Evolutionary conservation across 2,329 filamentous ascomycete genomes (phyloP).

Genomic region (Colletotrichum zoysiae): DNA sequence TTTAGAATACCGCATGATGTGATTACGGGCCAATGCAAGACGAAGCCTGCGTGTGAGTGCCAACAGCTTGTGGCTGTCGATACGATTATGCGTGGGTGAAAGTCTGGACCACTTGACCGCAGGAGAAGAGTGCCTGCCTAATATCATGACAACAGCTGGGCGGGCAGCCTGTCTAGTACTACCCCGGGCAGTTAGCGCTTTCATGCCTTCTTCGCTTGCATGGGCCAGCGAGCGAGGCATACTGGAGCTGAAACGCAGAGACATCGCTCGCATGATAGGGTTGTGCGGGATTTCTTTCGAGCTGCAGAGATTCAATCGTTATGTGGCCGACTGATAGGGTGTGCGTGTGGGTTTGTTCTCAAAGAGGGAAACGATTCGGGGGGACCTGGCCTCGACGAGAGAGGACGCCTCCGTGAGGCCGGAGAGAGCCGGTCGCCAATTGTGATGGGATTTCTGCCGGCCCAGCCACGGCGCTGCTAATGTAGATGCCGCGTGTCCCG

Average conservation of each 20-base stretch:
- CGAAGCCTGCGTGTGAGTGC: neutral
- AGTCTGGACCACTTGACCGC: constrained; percentile 17
- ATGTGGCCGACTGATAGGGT: neutral
- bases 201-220: constrained; percentile 3
- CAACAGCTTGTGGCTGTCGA: neutral
- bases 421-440: neutral
- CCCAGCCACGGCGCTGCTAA: neutral
- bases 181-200: neutral
- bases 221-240: neutral
- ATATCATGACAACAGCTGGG: neutral
- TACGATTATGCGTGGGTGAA: neutral
- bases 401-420: neutral
- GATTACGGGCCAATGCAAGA: neutral
- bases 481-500: constrained; percentile 9
- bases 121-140: constrained; percentile 3
- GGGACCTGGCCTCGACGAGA: neutral
- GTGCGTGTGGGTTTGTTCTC: neutral
- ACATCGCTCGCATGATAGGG: neutral
- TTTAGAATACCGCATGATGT: neutral
- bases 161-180: neutral
- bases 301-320: neutral
- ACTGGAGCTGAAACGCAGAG: neutral
- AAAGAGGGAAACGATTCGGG: neutral
- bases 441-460: neutral
- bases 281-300: neutral